A percentile compares a stretch with the other conserved stretches of the same genome.
phyloP scores from a whole-genome alignment of 2,329 filamentous ascomycete genomes.

The Ambrosiella beaveri region DNA sequence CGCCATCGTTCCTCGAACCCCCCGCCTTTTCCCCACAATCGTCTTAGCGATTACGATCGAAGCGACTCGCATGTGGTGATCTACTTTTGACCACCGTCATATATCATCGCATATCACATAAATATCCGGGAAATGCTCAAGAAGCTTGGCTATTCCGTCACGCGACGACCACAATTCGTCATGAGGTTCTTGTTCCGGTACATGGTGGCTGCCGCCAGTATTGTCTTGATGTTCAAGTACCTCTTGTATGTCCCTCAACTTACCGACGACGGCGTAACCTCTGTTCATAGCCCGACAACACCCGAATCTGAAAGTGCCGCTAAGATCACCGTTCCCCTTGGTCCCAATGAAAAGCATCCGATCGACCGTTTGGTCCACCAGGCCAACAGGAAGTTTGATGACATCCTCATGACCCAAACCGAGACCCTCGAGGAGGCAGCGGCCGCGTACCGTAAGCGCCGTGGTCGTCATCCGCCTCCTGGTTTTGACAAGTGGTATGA shows the following conservation, averaged over 20 bases:
- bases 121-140: constrained; percentile 2
- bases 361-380: constrained; percentile 32
- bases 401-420: constrained; percentile 28
- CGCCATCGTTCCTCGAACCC: not conserved
- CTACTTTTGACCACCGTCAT: not conserved
- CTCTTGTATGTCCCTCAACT: constrained; percentile 1
- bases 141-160: constrained; percentile 5
- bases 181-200: constrained; percentile 7
- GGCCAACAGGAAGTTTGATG: constrained; percentile 27
- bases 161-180: constrained; percentile 7
- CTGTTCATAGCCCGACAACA: not conserved
- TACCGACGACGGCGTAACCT: constrained; percentile 1
- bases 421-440: constrained; percentile 34
- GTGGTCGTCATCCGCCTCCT: constrained; percentile 44
- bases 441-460: constrained; percentile 34
- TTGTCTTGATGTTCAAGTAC: constrained; percentile 9
- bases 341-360: constrained; percentile 24
- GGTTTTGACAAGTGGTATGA: constrained; percentile 45
- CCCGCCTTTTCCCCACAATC: not conserved
- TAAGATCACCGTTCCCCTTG: constrained; percentile 15
- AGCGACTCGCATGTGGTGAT: not conserved
- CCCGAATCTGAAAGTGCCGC: constrained; percentile 10
- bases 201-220: not conserved
- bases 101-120: not conserved
- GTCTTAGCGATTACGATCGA: not conserved